These are phyloP conservation scores for Vaccinium corymbosum DNA, from an alignment of 148 eudicot species.

Conservation along the genomic window DNA sequence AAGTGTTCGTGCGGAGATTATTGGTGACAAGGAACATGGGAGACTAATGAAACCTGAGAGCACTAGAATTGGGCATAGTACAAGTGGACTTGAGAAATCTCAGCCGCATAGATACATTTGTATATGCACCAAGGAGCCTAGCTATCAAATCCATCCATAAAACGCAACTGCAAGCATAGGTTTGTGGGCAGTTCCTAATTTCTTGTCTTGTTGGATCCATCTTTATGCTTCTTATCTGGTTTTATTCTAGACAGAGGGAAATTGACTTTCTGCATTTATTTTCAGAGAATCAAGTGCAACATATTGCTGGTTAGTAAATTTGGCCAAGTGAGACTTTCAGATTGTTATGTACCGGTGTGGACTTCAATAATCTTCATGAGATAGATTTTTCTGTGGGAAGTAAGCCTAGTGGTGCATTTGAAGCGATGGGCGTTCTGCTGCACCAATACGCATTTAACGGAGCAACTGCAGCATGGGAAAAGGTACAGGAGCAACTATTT, in stretches of 20 bases:
- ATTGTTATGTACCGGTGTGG: slow-evolving; percentile 38
- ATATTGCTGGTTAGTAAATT: slow-evolving; percentile 75
- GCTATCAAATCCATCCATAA: slow-evolving; percentile 87
- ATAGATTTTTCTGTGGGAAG: slow-evolving; percentile 64
- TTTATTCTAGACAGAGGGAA: not conserved
- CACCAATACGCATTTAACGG: slow-evolving; percentile 83
- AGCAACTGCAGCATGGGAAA: slow-evolving; percentile 93
- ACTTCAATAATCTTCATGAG: slow-evolving; percentile 79
- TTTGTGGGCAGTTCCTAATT: slow-evolving; percentile 17
- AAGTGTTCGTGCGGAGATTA: slow-evolving; percentile 66
- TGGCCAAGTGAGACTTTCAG: slow-evolving; percentile 92
- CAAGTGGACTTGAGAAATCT: not conserved
- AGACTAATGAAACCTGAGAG: not conserved
- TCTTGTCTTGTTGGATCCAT: not conserved
- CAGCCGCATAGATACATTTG: not conserved
- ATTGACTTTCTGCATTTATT: slow-evolving; percentile 15
- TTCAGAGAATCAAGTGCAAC: slow-evolving; percentile 95
- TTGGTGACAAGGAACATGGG: slow-evolving; percentile 31
- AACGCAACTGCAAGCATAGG: slow-evolving; percentile 89
- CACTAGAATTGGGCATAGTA: not conserved
- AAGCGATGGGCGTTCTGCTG: slow-evolving; percentile 84
- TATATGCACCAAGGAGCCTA: slow-evolving; percentile 20
- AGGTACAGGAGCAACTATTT: slow-evolving; percentile 61
- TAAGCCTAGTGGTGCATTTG: slow-evolving; percentile 76
- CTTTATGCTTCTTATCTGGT: slow-evolving; percentile 11